These are phyloP conservation scores for Diophrys sp. DNA, from an alignment of 73 alveolate genomes.

Conservation along the genomic window DNA sequence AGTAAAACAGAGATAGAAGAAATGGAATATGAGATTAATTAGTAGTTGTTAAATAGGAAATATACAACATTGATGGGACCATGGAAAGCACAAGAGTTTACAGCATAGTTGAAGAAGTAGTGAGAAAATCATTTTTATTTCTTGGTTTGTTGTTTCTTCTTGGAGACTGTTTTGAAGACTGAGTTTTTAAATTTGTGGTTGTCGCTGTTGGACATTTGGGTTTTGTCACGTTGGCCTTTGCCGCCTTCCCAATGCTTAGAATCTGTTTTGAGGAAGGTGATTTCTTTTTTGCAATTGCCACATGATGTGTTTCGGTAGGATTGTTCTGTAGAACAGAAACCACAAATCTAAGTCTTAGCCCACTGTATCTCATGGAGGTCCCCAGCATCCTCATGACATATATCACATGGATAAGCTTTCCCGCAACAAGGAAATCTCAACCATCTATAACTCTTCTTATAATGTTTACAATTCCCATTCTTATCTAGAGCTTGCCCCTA, in stretches of 20 bases:
- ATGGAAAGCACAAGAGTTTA: background rate
- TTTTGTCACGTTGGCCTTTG: background rate
- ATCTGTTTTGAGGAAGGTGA: background rate
- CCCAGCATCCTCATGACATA: slow-evolving; percentile 64
- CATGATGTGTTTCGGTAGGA: slow-evolving; percentile 48
- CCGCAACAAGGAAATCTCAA: slow-evolving; percentile 75
- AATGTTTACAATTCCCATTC: slow-evolving; percentile 73
- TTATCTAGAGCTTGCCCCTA: slow-evolving; percentile 64
- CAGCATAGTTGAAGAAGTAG: background rate
- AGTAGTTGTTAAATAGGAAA: background rate
- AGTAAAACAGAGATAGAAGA: background rate
- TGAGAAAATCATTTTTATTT: background rate
- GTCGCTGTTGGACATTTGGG: background rate
- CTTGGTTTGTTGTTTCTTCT: background rate
- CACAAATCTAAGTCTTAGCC: slow-evolving; percentile 71
- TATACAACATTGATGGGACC: background rate
- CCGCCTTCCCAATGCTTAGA: slow-evolving; percentile 1
- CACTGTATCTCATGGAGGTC: slow-evolving; percentile 56
- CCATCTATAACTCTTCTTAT: slow-evolving; percentile 70
- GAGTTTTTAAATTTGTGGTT: background rate
- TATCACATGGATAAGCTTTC: slow-evolving; percentile 73
- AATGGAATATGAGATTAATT: background rate
- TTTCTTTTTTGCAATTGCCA: slow-evolving; percentile 51
- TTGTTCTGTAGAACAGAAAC: slow-evolving; percentile 70
- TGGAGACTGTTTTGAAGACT: background rate